These are phyloP conservation scores for Hebeloma cylindrosporum DNA, from an alignment of 768 basidiomycete species.

Conservation along the genomic window DNA sequence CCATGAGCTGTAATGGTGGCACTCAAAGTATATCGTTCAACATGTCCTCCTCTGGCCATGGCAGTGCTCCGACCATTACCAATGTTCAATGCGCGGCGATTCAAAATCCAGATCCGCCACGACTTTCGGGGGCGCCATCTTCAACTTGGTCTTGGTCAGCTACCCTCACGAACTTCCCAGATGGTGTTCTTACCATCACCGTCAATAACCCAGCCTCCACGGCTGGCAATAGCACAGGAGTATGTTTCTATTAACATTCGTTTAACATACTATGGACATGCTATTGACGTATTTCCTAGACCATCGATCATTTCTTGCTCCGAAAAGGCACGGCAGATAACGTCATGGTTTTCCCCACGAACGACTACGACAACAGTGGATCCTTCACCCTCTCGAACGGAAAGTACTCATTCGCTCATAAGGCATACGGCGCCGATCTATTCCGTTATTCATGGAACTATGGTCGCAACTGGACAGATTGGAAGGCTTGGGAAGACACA, in stretches of 20 bases:
- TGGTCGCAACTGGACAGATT: slow-evolving; percentile 79
- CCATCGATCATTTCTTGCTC: slow-evolving; percentile 74
- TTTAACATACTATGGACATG: background rate
- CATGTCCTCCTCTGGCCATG: slow-evolving; percentile 67
- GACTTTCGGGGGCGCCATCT: slow-evolving; percentile 51
- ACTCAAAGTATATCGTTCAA: slow-evolving; percentile 63
- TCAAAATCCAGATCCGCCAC: slow-evolving; percentile 45
- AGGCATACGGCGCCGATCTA: slow-evolving; percentile 82
- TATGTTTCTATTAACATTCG: slow-evolving; percentile 34
- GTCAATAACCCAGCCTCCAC: slow-evolving; percentile 49
- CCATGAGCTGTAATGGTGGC: slow-evolving; percentile 74
- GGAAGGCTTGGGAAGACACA: slow-evolving; percentile 76
- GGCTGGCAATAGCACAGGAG: slow-evolving; percentile 51
- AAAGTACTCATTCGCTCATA: slow-evolving; percentile 77
- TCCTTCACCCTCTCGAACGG: slow-evolving; percentile 59
- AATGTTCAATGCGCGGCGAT: slow-evolving; percentile 50
- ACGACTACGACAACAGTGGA: slow-evolving; percentile 66
- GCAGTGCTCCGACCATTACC: slow-evolving; percentile 53
- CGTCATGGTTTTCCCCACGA: slow-evolving; percentile 82
- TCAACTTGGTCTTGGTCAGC: slow-evolving; percentile 75
- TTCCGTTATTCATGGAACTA: slow-evolving; percentile 89
- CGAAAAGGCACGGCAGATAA: slow-evolving; percentile 78
- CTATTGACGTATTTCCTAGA: slow-evolving; percentile 33
- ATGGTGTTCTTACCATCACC: slow-evolving; percentile 78
- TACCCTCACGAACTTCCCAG: slow-evolving; percentile 72